Evolutionary conservation across 495 filamentous ascomycete species (phyloP), one percentile per base, ranked within the genome.

Genomic region (Neurospora sp.): DNA sequence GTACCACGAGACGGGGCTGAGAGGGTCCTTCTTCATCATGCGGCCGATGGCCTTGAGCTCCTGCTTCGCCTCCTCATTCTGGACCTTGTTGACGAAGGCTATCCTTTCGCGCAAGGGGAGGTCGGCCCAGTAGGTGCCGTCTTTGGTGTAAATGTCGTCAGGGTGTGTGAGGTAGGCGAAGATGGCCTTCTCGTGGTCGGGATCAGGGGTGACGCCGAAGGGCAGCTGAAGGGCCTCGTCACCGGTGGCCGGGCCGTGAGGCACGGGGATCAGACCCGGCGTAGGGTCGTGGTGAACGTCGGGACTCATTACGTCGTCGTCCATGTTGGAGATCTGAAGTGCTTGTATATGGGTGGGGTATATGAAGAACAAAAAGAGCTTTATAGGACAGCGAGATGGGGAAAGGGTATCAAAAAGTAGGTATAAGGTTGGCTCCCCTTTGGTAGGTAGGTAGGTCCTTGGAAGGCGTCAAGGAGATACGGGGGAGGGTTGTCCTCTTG

Each of bases 41-140:
- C 80, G 71, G 83, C 91, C 91, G 70, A 95, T 89, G n/a, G 74
- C 77, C 7, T 73, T 72, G n/a, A 91, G 80, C 80, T 97, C 94
- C 18, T 83, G 83, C 71, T 77, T 83, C 44, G 89, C 82, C 79
- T 96, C 94, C 8, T 79, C 80, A 61, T 84, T 84, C 79, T 96
- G 89, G 77, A 91, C 86, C 38, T 86, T 86, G 80, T 81, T 86
- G 79, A 96, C 89, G 82, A 97, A 97, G 66, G 84, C 82, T 74
- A 93, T 76, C 75, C 90, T 89, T 82, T 93, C 79, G 72, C 78
- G 73, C 53, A 93, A 75, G 20, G 88, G 87, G 68, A 97, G 81
- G 81, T 97, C 94, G 12, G 93, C 94, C 93, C 93, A 97, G 85
- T 97, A 97, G 72, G 86, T 84, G 71, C 94, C 94, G n/a, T 94